A percentile compares a stretch with the other conserved stretches of the same genome.
These are phyloP conservation scores for Thuidium tamariscinum DNA, from an alignment of 225 moss, liverwort and hornwort genomes.

Conservation along the genomic window DNA sequence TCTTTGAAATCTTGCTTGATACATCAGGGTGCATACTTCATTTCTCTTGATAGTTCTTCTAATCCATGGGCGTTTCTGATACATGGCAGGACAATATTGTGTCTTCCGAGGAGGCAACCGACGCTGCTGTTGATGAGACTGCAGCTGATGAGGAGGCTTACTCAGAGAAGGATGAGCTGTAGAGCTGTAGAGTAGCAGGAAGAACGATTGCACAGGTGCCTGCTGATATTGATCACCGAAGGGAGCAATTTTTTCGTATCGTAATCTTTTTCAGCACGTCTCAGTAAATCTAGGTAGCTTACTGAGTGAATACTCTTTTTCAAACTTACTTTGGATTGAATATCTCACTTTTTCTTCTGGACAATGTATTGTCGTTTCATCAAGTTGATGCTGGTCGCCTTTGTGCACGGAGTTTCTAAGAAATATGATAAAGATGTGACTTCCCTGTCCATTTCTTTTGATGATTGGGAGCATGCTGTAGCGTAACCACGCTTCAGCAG, in stretches of 20 bases:
- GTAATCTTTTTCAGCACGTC: not conserved
- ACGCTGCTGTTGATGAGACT: slow-evolving; percentile 5
- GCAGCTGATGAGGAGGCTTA: slow-evolving; percentile 16
- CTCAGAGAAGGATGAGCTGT: slow-evolving; percentile 41
- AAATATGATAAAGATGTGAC: not conserved
- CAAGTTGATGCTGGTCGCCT: not conserved
- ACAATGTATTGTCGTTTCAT: not conserved
- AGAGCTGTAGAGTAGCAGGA: slow-evolving; percentile 15
- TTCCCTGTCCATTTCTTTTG: not conserved
- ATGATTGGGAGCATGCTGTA: not conserved
- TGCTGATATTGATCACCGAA: not conserved
- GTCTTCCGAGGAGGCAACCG: slow-evolving; percentile 26
- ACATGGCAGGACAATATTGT: slow-evolving; percentile 11
- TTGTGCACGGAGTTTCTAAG: not conserved
- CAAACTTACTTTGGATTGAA: not conserved
- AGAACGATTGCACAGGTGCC: not conserved
- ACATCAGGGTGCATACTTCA: not conserved
- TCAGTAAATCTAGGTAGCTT: not conserved
- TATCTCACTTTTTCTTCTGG: not conserved
- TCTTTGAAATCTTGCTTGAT: not conserved
- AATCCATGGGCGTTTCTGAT: not conserved
- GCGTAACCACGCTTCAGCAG: not conserved
- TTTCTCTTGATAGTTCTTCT: not conserved
- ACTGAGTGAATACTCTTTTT: not conserved
- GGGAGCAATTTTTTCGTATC: not conserved